These are phyloP conservation scores for Chrysophaeum taylorii DNA, from an alignment of 352 stramenopile genomes.

Conservation along the genomic window DNA sequence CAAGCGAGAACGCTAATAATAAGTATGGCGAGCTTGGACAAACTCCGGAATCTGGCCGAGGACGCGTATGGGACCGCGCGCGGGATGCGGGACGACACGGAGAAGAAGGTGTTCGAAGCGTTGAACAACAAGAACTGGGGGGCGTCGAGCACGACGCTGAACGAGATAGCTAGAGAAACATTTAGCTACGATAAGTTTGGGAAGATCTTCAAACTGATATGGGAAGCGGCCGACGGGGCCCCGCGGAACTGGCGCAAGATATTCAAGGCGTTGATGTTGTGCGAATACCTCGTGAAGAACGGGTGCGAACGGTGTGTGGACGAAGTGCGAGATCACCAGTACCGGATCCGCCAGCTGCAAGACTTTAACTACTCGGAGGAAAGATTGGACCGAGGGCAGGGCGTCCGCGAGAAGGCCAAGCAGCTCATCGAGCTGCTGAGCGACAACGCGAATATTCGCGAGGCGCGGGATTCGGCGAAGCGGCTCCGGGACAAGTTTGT, in stretches of 20 bases:
- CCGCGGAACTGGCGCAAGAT: slow-evolving; percentile 86
- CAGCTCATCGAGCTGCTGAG: slow-evolving; percentile 52
- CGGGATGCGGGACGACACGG: background rate
- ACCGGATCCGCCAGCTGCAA: slow-evolving; percentile 45
- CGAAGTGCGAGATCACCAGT: slow-evolving; percentile 83
- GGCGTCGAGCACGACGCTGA: slow-evolving; percentile 89
- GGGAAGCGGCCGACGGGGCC: slow-evolving; percentile 75
- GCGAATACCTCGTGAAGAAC: slow-evolving; percentile 97
- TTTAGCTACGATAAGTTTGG: slow-evolving; percentile 81
- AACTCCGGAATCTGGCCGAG: slow-evolving; percentile 53
- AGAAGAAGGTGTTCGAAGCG: slow-evolving; percentile 64
- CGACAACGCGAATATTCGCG: slow-evolving; percentile 59
- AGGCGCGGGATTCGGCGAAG: slow-evolving; percentile 59
- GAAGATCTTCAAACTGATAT: slow-evolving; percentile 83
- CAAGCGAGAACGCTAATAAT: too few relatives aligned
- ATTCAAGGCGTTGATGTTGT: slow-evolving; percentile 84
- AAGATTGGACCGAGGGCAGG: slow-evolving; percentile 48
- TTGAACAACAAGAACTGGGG: slow-evolving; percentile 99
- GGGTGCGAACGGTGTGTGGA: slow-evolving; percentile 92
- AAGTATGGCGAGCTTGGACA: slow-evolving; percentile 38
- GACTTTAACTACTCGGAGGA: slow-evolving; percentile 75
- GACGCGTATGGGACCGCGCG: slow-evolving; percentile 38
- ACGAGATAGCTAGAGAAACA: slow-evolving; percentile 92
- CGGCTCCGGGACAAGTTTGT: slow-evolving; percentile 54
- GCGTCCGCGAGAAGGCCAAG: slow-evolving; percentile 62